These are phyloP conservation scores for Annulohypoxylon nitens DNA, from an alignment of 495 filamentous ascomycete species.

Conservation along the genomic window DNA sequence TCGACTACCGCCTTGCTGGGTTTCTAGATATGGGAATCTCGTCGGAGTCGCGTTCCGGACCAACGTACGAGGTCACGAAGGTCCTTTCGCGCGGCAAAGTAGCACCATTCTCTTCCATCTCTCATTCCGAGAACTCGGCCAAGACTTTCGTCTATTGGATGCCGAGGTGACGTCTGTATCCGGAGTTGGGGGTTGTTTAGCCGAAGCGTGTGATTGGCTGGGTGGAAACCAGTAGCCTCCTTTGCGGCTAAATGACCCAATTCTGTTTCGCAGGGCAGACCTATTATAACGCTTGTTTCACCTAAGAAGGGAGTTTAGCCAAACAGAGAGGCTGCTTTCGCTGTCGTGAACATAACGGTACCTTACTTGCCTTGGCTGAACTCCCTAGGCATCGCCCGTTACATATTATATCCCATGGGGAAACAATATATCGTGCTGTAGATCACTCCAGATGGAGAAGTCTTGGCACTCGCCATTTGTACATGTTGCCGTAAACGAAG, in stretches of 20 bases:
- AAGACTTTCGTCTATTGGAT: constrained; percentile 35
- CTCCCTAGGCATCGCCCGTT: constrained; percentile 31
- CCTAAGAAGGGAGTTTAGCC: constrained; percentile 47
- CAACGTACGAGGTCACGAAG: constrained; percentile 19
- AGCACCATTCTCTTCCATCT: constrained; percentile 17
- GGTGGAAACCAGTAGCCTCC: constrained; percentile 32
- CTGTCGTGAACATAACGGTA: constrained; percentile 33
- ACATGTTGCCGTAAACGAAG: constrained; percentile 34
- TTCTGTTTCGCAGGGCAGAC: constrained; percentile 44
- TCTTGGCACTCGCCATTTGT: constrained; percentile 46
- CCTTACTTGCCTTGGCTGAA: constrained; percentile 44
- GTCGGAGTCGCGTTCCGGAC: constrained; percentile 43
- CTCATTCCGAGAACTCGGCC: constrained; percentile 36
- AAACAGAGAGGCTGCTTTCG: constrained; percentile 40
- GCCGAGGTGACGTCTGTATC: constrained; percentile 44
- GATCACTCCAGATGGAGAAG: constrained; percentile 45
- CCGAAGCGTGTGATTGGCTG: constrained; percentile 37
- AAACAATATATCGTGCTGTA: constrained; percentile 42
- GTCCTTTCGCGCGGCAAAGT: constrained; percentile 35
- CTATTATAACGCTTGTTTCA: constrained; percentile 44
- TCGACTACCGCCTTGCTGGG: constrained; percentile 17
- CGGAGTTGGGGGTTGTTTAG: constrained; percentile 44
- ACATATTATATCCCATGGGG: constrained; percentile 47
- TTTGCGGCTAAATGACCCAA: constrained; percentile 46
- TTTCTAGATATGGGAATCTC: constrained; percentile 26